Evolutionary conservation across 2,329 filamentous ascomycete species (phyloP).

Genomic region (Hypoxylon rubiginosum): DNA sequence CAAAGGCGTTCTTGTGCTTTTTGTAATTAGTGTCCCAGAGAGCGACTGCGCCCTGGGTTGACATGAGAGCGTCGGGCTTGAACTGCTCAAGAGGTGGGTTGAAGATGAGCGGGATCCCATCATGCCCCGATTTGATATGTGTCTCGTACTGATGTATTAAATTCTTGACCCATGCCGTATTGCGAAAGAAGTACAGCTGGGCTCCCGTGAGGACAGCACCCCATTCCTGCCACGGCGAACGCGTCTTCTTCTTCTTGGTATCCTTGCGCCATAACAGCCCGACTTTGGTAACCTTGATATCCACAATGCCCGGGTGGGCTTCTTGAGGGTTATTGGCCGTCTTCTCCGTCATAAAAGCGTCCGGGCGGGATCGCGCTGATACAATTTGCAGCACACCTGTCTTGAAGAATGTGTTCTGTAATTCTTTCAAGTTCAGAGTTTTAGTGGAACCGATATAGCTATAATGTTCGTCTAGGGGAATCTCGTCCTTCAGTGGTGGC

Average conservation of each 20-base stretch:
- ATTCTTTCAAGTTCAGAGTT: slow-evolving; percentile 81
- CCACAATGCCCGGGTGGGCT: slow-evolving; percentile 91
- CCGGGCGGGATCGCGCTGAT: slow-evolving; percentile 90
- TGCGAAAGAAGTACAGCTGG: slow-evolving; percentile 96
- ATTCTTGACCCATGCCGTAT: slow-evolving; percentile 91
- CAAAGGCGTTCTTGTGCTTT: slow-evolving; percentile 95
- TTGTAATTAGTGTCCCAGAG: slow-evolving; percentile 88
- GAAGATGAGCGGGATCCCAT: slow-evolving; percentile 85
- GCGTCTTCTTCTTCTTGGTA: slow-evolving; percentile 89
- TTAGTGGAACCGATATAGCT: slow-evolving; percentile 83
- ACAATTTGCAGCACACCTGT: slow-evolving; percentile 95
- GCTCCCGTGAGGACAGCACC: slow-evolving; percentile 96
- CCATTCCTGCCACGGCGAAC: slow-evolving; percentile 99
- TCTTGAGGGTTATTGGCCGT: slow-evolving; percentile 87
- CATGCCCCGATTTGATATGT: slow-evolving; percentile 82
- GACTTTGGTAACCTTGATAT: slow-evolving; percentile 98
- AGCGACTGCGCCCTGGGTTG: slow-evolving; percentile 92
- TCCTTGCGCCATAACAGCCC: slow-evolving; percentile 96
- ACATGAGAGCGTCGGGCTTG: slow-evolving; percentile 93
- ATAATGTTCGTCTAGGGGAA: slow-evolving; percentile 93
- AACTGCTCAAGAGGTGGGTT: slow-evolving; percentile 91
- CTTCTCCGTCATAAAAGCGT: slow-evolving; percentile 93
- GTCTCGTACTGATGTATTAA: slow-evolving; percentile 89
- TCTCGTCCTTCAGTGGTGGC: slow-evolving; percentile 90
- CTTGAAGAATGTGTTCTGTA: slow-evolving; percentile 91